These are phyloP conservation scores for Russula sp. DNA, from an alignment of 768 basidiomycete genomes.

Conservation along the genomic window DNA sequence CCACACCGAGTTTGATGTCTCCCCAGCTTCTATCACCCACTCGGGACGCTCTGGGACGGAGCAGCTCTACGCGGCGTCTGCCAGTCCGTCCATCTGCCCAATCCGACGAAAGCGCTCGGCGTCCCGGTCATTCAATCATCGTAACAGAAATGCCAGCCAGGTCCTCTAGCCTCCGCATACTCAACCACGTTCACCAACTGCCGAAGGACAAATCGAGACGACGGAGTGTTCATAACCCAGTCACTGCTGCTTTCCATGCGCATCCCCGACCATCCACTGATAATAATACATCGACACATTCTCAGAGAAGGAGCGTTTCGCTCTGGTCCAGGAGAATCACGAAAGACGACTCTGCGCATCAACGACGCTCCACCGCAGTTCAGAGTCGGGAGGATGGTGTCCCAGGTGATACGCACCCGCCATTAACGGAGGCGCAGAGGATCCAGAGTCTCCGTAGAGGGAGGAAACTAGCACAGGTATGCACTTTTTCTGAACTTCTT, in stretches of 20 bases:
- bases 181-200: background rate
- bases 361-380: background rate
- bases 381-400: constrained; percentile 5
- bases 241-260: background rate
- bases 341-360: background rate
- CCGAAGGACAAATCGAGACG: constrained; percentile 5
- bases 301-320: constrained; percentile 29
- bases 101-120: background rate
- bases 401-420: background rate
- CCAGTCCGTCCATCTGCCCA: background rate
- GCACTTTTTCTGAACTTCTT: constrained; percentile 4
- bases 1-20: background rate
- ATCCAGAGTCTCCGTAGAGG: constrained; percentile 39
- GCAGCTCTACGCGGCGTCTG: background rate
- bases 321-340: constrained; percentile 22
- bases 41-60: background rate
- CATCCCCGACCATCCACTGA: background rate
- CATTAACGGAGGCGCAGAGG: constrained; percentile 31
- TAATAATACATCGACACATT: background rate
- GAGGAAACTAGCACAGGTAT: constrained; percentile 45
- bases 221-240: constrained; percentile 2
- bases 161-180: background rate
- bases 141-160: constrained; percentile 12
- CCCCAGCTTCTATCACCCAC: background rate
- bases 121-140: background rate